Percentiles rank a stretch among this genome's conserved stretches.
These are phyloP conservation scores for Mycena haematopus DNA, from an alignment of 768 basidiomycete species.

Conservation along the genomic window DNA sequence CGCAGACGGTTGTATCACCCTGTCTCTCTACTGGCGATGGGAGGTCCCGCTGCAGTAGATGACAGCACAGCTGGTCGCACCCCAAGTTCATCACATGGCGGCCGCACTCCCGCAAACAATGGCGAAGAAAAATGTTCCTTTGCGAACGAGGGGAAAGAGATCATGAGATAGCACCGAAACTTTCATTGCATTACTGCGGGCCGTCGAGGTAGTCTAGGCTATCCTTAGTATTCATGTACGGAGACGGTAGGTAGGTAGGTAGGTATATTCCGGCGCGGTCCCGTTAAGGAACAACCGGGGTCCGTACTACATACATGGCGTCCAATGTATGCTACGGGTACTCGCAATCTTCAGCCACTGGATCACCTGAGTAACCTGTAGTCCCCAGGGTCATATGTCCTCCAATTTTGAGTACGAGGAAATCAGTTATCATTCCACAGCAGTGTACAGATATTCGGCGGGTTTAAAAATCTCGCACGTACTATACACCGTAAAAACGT, in stretches of 20 bases:
- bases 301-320: too few relatives aligned
- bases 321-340: neutral
- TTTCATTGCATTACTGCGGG: too few relatives aligned
- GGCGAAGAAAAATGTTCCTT: too few relatives aligned
- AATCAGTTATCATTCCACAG: neutral
- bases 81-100: slow-evolving; percentile 68
- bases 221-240: too few relatives aligned
- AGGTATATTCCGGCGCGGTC: too few relatives aligned
- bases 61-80: slow-evolving; percentile 51
- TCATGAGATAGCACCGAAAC: too few relatives aligned
- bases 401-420: too few relatives aligned
- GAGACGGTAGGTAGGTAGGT: too few relatives aligned
- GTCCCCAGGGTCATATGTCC: neutral
- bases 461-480: neutral
- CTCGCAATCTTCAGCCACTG: neutral
- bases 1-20: slow-evolving; percentile 38
- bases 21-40: slow-evolving; percentile 39
- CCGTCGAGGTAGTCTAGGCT: too few relatives aligned
- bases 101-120: slow-evolving; percentile 53
- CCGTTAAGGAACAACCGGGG: too few relatives aligned
- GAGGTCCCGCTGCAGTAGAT: slow-evolving; percentile 30
- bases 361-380: neutral
- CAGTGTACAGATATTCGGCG: neutral
- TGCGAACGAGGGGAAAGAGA: too few relatives aligned
- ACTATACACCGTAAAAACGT: neutral